Evolutionary conservation across 225 moss, liverwort and hornwort species (phyloP).

Genomic region (Physcomitrium patens): DNA sequence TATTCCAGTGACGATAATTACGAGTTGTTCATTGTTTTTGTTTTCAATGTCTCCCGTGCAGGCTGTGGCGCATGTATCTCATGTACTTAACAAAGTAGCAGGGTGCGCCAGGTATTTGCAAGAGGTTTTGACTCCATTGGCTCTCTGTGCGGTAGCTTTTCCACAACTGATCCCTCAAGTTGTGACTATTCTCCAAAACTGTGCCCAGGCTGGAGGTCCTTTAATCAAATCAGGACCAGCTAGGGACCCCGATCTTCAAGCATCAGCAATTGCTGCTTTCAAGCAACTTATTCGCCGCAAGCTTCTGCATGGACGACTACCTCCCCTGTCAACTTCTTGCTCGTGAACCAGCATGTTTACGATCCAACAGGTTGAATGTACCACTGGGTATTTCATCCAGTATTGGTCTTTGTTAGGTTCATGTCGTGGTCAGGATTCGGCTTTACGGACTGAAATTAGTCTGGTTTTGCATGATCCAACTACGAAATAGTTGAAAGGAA

Average conservation of each 20-base stretch:
- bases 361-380: conserved; percentile 3
- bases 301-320: conserved; percentile 83
- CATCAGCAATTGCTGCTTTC: conserved; percentile 82
- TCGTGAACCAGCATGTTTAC: conserved; percentile 23
- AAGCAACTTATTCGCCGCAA: conserved; percentile 79
- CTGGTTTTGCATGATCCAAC: conserved; percentile 10
- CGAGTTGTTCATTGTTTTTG: conserved; percentile 17
- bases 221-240: conserved; percentile 77
- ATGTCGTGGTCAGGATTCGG: background rate
- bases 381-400: conserved; percentile 9
- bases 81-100: conserved; percentile 84
- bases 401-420: background rate
- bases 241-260: conserved; percentile 82
- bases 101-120: conserved; percentile 82
- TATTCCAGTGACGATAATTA: conserved; percentile 13
- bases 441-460: conserved; percentile 12
- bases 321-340: conserved; percentile 44
- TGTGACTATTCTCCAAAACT: conserved; percentile 82
- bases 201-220: conserved; percentile 89
- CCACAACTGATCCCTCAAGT: conserved; percentile 86
- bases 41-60: conserved; percentile 37
- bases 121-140: conserved; percentile 77
- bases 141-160: conserved; percentile 83
- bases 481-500: conserved; percentile 16
- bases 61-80: conserved; percentile 84